These are phyloP conservation scores for Pseudogymnoascus sp. DNA, from an alignment of 2,329 filamentous ascomycete genomes.

Conservation along the genomic window DNA sequence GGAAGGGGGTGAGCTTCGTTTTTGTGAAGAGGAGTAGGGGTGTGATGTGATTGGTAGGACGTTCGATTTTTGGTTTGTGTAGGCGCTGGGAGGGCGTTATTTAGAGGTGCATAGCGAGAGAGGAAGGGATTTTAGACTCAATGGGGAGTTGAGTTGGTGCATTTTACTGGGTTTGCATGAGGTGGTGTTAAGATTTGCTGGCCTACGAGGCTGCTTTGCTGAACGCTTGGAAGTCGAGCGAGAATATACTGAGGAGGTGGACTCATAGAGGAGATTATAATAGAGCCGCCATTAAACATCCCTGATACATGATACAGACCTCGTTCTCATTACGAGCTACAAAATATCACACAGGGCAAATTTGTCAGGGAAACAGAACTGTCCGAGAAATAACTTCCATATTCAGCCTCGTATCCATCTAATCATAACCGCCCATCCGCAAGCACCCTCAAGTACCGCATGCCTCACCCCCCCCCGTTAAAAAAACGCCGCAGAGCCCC, in stretches of 20 bases:
- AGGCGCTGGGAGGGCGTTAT: background rate
- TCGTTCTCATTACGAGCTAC: background rate
- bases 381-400: background rate
- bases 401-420: background rate
- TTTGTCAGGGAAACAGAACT: background rate
- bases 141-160: background rate
- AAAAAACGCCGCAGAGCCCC: background rate
- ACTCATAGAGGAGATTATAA: background rate
- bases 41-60: background rate
- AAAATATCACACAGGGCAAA: background rate
- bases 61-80: background rate
- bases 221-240: background rate
- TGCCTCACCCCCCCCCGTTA: background rate
- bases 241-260: background rate
- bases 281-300: background rate
- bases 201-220: background rate
- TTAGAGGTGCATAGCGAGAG: background rate
- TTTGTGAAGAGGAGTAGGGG: conserved; percentile 33
- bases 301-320: background rate
- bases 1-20: conserved; percentile 37
- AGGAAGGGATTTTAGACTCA: background rate
- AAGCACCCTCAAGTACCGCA: background rate
- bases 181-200: background rate
- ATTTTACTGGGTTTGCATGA: background rate
- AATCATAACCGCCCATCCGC: background rate